These are phyloP conservation scores for Heterobasidion occidentale DNA, from an alignment of 1,284 basidiomycete species.

Conservation along the genomic window DNA sequence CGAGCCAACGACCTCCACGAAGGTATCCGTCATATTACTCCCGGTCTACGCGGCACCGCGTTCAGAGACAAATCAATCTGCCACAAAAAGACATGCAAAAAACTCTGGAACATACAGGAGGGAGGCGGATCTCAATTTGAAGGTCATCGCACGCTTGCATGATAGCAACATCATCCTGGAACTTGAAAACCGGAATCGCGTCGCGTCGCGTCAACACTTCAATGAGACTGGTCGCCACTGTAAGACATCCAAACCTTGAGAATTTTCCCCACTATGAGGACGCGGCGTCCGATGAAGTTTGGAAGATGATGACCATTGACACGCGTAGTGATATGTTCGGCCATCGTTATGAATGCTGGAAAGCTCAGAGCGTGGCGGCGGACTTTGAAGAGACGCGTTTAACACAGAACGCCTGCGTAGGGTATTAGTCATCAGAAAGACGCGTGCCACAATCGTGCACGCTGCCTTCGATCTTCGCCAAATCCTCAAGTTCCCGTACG, in stretches of 20 bases:
- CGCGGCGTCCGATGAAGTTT: conserved; percentile 38
- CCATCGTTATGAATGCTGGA: background rate
- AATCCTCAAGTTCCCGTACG: too few relatives aligned
- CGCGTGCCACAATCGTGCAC: too few relatives aligned
- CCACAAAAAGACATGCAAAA: background rate
- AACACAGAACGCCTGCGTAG: too few relatives aligned
- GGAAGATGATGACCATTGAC: conserved; percentile 59
- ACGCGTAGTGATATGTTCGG: conserved; percentile 35
- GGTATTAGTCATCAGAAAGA: too few relatives aligned
- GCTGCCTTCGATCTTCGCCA: too few relatives aligned
- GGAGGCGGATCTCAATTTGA: conserved; percentile 51
- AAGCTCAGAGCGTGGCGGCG: too few relatives aligned
- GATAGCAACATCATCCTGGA: conserved; percentile 34
- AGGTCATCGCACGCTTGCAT: conserved; percentile 71
- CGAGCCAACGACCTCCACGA: conserved; percentile 70
- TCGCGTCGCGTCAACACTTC: background rate
- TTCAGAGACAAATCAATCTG: background rate
- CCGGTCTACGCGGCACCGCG: conserved; percentile 7
- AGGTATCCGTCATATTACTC: conserved; percentile 43
- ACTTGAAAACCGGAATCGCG: background rate
- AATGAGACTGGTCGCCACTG: background rate
- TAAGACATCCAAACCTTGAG: conserved; percentile 38
- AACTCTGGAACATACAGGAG: conserved; percentile 22
- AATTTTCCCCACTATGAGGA: conserved; percentile 70
- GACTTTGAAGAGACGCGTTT: too few relatives aligned